Conservation (phyloP, 768 basidiomycete genomes). For the Leccinum imitatum region DNA sequence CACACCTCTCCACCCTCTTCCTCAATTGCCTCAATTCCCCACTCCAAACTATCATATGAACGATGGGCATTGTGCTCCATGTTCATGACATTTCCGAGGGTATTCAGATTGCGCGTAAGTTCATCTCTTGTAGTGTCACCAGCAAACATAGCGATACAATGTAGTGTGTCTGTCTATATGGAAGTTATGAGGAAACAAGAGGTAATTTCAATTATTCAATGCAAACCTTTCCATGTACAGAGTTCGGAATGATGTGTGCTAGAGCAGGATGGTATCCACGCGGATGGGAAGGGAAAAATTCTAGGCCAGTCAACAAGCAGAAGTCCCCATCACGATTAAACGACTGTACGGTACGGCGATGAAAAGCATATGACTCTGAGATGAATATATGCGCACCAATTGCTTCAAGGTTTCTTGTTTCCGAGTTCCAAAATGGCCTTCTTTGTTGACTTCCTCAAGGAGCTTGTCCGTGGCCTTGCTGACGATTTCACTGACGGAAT, state of each 20-base stretch:
- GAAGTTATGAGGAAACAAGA: not conserved
- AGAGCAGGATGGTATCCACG: not conserved
- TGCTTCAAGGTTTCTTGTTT: not conserved
- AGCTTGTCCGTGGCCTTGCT: not conserved
- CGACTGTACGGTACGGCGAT: not conserved
- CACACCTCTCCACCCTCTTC: constrained; percentile 1
- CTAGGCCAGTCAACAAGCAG: not conserved
- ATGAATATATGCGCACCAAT: constrained; percentile 3
- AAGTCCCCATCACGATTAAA: not conserved
- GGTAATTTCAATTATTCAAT: not conserved
- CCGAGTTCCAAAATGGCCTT: not conserved
- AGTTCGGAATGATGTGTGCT: constrained; percentile 1
- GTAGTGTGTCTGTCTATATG: constrained; percentile 1
- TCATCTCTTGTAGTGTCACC: no score
- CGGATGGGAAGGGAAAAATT: not conserved
- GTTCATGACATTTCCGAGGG: not conserved
- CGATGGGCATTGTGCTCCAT: not conserved
- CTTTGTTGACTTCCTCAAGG: not conserved
- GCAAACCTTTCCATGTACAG: not conserved
- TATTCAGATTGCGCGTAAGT: no score
- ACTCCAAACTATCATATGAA: not conserved
- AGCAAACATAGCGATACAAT: not conserved
- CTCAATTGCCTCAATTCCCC: constrained; percentile 5
- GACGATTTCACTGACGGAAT: not conserved
- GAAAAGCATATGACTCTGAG: not conserved